Base-by-base conservation (phyloP, 2,329 filamentous ascomycete genomes). In the Ophiostoma sp. region DNA sequence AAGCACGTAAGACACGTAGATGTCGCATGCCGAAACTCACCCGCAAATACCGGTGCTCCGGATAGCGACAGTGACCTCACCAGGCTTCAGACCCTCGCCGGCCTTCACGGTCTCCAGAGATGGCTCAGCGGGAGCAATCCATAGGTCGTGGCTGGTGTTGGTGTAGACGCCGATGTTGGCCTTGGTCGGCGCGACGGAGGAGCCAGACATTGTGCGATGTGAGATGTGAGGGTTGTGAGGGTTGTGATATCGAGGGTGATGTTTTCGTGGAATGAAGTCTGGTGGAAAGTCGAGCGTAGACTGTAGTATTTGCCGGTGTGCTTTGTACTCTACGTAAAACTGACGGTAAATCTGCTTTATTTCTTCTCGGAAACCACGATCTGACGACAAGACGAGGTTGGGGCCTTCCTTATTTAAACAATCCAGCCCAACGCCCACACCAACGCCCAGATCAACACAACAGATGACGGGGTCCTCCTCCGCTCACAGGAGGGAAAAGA, bases 31-130 rank as follows among this genome's bases (percentile, higher is more conserved):
- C 33, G 19, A 31, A 36, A 72, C 85, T 80, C 86, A 96, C 89
- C 95, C 95, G 86, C 96, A 98, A 79, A 98, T 98, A 73, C 96
- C 96, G 8, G 95, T 98, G 83, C 93, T 97, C 83, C 95, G 93
- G 82, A 98, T 90, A 72, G 93, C 93, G 75, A 98, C 83, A 33
- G 93, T 94, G 68, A 98, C 94, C 83, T 98, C 92, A 70, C 95
- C 95, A 31, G 88, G 87, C 83, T 92, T 91, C 78, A 98, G 85
- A 69, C 86, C 87, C 71, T 90, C 84, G 42, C 88, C 88, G 76
- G 87, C 88, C 78, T 90, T 85, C 73, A 97, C 91, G 75, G 90
- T 90, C 81, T 97, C 92, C 33, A 93, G 83, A 61, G 88, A 91
- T 4, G 95, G 95, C 78, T 89, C 87, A 15, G 95, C 90, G 76